Percentiles rank a stretch among this genome's conserved stretches.
phyloP scores from a whole-genome alignment of 495 filamentous ascomycete species.

The Tirmania nivea region DNA sequence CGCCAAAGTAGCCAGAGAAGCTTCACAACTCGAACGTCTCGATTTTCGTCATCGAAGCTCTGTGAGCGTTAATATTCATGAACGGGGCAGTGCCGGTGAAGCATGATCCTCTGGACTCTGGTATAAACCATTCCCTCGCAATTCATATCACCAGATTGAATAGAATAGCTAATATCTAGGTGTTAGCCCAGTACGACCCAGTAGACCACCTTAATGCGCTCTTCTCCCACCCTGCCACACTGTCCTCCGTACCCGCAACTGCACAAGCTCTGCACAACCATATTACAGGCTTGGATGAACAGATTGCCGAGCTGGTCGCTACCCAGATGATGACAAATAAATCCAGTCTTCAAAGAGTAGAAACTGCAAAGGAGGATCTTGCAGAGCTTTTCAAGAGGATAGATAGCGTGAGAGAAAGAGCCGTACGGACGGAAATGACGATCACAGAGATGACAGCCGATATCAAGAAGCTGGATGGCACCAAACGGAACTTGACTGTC shows the following conservation, averaged over 20 bases:
- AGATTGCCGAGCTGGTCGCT: constrained; percentile 56
- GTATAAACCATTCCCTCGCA: constrained; percentile 2
- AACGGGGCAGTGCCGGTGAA: neutral
- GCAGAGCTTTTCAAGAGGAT: constrained; percentile 84
- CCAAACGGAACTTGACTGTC: constrained; percentile 85
- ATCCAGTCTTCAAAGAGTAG: constrained; percentile 72
- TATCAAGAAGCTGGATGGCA: constrained; percentile 91
- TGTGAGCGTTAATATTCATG: neutral
- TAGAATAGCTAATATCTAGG: neutral
- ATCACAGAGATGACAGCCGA: constrained; percentile 99
- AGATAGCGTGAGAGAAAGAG: constrained; percentile 75
- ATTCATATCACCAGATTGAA: neutral
- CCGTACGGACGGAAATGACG: constrained; percentile 74
- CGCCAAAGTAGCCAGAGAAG: too few species aligned
- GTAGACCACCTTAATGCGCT: constrained; percentile 81
- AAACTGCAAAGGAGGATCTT: constrained; percentile 72
- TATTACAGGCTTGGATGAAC: constrained; percentile 63
- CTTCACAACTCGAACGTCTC: too few species aligned
- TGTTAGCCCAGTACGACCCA: constrained; percentile 74
- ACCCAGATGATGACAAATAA: constrained; percentile 69
- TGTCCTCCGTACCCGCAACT: constrained; percentile 52
- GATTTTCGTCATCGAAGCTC: too few species aligned
- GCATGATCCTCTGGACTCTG: constrained; percentile 13
- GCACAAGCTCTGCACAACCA: constrained; percentile 48
- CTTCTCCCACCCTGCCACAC: constrained; percentile 77